These are phyloP conservation scores for Russula emetica DNA, from an alignment of 768 basidiomycete genomes.

Conservation along the genomic window DNA sequence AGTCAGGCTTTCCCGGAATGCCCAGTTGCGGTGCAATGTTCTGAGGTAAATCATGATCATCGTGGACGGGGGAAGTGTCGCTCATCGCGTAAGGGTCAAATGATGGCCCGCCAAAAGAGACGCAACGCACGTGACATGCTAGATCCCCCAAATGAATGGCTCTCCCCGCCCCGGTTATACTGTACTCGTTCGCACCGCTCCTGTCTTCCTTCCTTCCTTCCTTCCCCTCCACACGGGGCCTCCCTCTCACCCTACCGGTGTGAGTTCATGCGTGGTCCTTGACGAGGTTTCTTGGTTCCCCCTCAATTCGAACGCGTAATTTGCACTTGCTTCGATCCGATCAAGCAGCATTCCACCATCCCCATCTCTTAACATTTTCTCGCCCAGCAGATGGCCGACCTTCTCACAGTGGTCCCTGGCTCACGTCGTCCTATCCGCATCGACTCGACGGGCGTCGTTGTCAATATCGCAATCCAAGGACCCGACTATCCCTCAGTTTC, in stretches of 20 bases:
- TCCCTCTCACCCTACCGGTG: constrained; percentile 1
- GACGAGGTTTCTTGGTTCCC: not conserved
- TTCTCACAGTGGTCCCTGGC: constrained; percentile 25
- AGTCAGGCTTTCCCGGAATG: constrained; percentile 26
- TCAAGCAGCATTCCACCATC: not conserved
- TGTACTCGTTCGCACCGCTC: not conserved
- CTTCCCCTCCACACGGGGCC: constrained; percentile 6
- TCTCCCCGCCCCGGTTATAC: not conserved
- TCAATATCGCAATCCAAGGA: constrained; percentile 20
- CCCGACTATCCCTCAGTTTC: constrained; percentile 15
- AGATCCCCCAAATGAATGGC: constrained; percentile 3
- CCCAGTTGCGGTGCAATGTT: constrained; percentile 1
- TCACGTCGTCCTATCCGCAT: constrained; percentile 28
- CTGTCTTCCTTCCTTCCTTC: not conserved
- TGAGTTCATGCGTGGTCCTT: not conserved
- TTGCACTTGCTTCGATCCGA: not conserved
- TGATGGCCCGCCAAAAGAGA: not conserved
- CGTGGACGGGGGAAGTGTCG: constrained; percentile 7
- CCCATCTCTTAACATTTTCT: not conserved
- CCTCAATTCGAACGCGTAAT: not conserved
- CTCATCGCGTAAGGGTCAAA: constrained; percentile 9
- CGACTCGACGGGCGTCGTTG: constrained; percentile 24
- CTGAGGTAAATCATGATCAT: constrained; percentile 11
- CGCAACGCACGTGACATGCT: constrained; percentile 17
- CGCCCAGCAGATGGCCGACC: constrained; percentile 19